phyloP scores from a whole-genome alignment of 1,284 basidiomycete species.

The Anthracocystis setariae region DNA sequence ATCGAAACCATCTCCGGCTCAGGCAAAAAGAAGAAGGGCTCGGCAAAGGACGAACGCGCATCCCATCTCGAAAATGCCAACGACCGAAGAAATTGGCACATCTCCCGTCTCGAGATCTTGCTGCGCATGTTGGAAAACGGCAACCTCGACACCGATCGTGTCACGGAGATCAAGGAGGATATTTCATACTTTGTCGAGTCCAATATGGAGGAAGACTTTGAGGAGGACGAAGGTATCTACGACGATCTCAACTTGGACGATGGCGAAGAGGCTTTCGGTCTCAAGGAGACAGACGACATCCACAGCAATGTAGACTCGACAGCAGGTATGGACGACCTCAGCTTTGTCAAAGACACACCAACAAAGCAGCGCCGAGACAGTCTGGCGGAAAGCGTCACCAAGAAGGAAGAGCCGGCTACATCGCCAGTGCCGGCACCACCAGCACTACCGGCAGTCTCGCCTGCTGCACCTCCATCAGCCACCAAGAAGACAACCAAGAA shows the following conservation, averaged over 20 bases:
- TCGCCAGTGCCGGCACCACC: constrained; percentile 72
- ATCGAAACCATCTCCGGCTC: constrained; percentile 86
- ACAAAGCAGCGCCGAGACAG: constrained; percentile 43
- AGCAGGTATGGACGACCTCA: constrained; percentile 69
- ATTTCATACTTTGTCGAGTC: constrained; percentile 96
- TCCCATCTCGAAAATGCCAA: constrained; percentile 88
- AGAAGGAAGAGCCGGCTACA: constrained; percentile 68
- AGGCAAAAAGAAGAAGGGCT: constrained; percentile 77
- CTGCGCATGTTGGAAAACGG: constrained; percentile 94
- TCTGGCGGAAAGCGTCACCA: constrained; percentile 26
- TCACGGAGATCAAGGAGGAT: constrained; percentile 88
- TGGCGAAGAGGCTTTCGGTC: constrained; percentile 74
- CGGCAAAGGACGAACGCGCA: constrained; percentile 76
- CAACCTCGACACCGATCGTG: constrained; percentile 82
- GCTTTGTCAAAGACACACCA: constrained; percentile 42
- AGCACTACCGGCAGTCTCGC: not conserved
- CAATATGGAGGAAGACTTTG: constrained; percentile 96
- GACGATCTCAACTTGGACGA: constrained; percentile 98
- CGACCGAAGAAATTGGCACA: constrained; percentile 95
- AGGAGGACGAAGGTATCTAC: constrained; percentile 97
- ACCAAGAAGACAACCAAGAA: constrained; percentile 52
- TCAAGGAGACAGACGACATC: constrained; percentile 75
- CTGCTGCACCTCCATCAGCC: constrained; percentile 23
- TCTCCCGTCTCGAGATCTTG: constrained; percentile 90
- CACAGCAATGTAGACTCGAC: constrained; percentile 71